These are phyloP conservation scores for Neophaeococcomyces aloes DNA, from an alignment of 2,329 filamentous ascomycete species.

Conservation along the genomic window DNA sequence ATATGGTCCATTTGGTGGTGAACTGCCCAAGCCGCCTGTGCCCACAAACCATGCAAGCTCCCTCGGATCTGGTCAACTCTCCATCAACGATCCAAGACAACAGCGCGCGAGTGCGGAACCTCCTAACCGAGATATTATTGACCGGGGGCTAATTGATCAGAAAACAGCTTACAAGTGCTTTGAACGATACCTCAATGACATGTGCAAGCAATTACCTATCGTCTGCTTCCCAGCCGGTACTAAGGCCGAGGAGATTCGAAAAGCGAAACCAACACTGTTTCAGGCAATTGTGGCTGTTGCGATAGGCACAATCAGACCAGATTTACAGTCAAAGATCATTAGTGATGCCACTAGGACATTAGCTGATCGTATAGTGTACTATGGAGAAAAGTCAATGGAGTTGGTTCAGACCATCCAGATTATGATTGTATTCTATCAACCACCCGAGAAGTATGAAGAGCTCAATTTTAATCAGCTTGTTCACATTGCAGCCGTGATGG, in stretches of 20 bases:
- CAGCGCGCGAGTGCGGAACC: constrained; percentile 11
- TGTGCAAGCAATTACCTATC: constrained; percentile 46
- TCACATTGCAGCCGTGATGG: constrained; percentile 71
- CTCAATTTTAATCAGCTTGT: constrained; percentile 83
- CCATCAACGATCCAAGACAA: constrained; percentile 9
- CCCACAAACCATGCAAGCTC: constrained; percentile 11
- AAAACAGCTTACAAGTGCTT: constrained; percentile 48
- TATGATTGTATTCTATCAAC: constrained; percentile 72
- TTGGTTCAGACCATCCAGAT: constrained; percentile 69
- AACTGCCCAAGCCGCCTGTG: constrained; percentile 15
- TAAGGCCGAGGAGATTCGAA: constrained; percentile 44
- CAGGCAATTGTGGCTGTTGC: constrained; percentile 47
- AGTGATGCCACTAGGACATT: constrained; percentile 62
- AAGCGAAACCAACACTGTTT: constrained; percentile 50
- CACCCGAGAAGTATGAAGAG: constrained; percentile 72
- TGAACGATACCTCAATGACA: constrained; percentile 43
- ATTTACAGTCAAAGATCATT: constrained; percentile 52
- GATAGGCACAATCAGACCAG: constrained; percentile 42
- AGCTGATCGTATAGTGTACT: constrained; percentile 62
- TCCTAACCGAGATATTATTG: constrained; percentile 37
- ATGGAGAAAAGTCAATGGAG: constrained; percentile 72
- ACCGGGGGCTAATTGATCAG: constrained; percentile 41
- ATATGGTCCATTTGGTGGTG: constrained; percentile 19
- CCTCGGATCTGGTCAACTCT: constrained; percentile 5
- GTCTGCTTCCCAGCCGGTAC: constrained; percentile 48